Base-by-base conservation (phyloP, 176 grass and related monocot species). In the Triticum urartu region DNA sequence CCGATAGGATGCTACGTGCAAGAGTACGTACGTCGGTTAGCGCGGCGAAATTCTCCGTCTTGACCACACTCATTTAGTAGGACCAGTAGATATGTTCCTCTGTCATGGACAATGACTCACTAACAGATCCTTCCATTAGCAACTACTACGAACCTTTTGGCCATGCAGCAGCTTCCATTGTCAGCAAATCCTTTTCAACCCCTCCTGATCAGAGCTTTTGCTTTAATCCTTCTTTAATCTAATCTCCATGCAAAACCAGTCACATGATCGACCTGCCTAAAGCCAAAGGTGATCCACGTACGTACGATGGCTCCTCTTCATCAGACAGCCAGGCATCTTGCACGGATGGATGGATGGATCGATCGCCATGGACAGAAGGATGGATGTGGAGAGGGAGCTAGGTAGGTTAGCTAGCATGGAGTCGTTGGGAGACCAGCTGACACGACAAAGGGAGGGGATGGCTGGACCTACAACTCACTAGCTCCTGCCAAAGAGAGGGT, bases 111-210 rank as follows among this genome's bases (percentile, higher is more conserved):
- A 89, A 14, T 5, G 88, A 89, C 83, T 76, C 3, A 1, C 66
- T 45, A 89, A 89, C 88, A 61, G 77, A 85, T 68, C 77, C 45
- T 68, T 78, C 32, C 88, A 89, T 89, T 89, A 30, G 28, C 28
- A 30, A 30, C 28, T 30, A 81, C 82, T 6, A 54, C 50, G 50
- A 54, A 0, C 50, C 50, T 54, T 54, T 54, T 54, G 50, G 50
- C 50, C 50, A 54, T 80, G 22, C 56, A 17, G 30, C 69, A 17
- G 22, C 70, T 87, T 77, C 60, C 60, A 80, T 80, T 43, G 67
- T 79, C 81, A 64, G 28, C 75, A 18, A 4, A 54, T 39, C 20
- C 58, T 79, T 40, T 40, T 4, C 34, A 30, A 30, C 39, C 58
- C 54, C 72, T 28, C 26, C 15, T 0, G 50, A 54, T 1, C 50